These are phyloP conservation scores for Lanzia echinophila DNA, from an alignment of 2,329 filamentous ascomycete genomes.

Conservation along the genomic window DNA sequence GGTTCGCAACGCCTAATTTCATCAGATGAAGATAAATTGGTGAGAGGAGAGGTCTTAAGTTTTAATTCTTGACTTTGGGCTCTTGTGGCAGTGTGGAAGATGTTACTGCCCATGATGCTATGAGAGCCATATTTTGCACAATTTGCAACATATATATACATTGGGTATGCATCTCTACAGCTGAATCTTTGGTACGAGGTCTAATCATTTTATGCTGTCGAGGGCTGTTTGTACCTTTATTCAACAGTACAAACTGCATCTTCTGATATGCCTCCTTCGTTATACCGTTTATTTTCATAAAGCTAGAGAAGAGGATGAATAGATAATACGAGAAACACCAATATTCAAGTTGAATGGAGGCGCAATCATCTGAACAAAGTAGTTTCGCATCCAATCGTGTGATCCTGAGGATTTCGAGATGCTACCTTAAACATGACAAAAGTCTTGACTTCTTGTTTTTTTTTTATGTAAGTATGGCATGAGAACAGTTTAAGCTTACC, in stretches of 20 bases:
- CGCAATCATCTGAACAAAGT: not conserved
- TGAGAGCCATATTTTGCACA: no score
- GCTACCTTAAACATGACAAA: not conserved
- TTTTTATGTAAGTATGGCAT: no score
- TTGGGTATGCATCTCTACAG: no score
- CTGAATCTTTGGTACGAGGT: no score
- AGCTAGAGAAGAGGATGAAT: no score
- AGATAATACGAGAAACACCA: not conserved
- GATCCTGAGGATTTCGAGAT: constrained; percentile 1
- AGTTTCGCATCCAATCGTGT: not conserved
- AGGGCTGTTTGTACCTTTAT: no score
- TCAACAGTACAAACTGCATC: not conserved
- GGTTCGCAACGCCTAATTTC: constrained; percentile 1
- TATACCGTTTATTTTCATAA: no score
- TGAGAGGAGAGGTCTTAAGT: not conserved
- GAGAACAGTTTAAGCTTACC: not conserved
- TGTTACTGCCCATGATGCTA: no score
- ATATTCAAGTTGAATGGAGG: not conserved
- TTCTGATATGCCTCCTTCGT: not conserved
- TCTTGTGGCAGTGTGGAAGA: not conserved
- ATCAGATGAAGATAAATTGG: not conserved
- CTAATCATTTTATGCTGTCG: no score
- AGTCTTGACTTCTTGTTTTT: not conserved
- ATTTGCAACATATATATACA: no score
- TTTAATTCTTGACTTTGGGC: not conserved